Evolutionary conservation across 2,329 filamentous ascomycete species (phyloP), one percentile per base, ranked within the genome.

Genomic region (Bimuria novae-zelandiae): DNA sequence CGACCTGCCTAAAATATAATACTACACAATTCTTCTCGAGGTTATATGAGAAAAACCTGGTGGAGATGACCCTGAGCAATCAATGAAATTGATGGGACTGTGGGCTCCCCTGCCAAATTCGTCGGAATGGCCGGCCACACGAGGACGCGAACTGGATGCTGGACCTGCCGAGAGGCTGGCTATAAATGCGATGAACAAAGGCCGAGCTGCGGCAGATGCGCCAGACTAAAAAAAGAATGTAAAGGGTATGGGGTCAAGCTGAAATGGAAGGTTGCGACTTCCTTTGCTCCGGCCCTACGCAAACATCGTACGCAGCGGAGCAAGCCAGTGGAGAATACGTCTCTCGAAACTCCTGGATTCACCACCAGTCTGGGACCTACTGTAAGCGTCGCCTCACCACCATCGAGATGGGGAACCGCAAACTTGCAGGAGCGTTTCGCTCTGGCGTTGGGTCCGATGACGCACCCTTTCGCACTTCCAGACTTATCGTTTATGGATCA

Each of bases 171-270:
- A 14, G 65, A 68, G 51, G 64, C 67, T 11, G 68, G 68, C 1
- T 70, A 70, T 49, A 70, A 70, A 45, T 70, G 68, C 56, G 67
- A 70, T 40, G 68, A 70, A 42, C 54, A 64, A 27, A 69, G 66
- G 23, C 68, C 68, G 3, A 60, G 55, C 33, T 70, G 68, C 27
- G 58, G 61, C 14, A 51, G 68, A 30, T 70, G 68, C 21, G 60
- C 53, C 4, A 55, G 68, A 19, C 40, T 70, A n/a, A 65, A 62
- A 11, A 69, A 69, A 29, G 57, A 48, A 8, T 70, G 68, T 47
- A 68, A 65, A 55, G 68, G 68, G 3, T 70, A 70, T 35, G 65
- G 63, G 4, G 46, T 67, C 30, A 68, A 61, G 39, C 52, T 69
- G 19, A 69, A 68, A 52, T 70, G 68, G 68, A 55, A 55, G 23